Evolutionary conservation across 2,329 filamentous ascomycete species (phyloP), one percentile per base, ranked within the genome.

Genomic region (Phialophora macrospora): DNA sequence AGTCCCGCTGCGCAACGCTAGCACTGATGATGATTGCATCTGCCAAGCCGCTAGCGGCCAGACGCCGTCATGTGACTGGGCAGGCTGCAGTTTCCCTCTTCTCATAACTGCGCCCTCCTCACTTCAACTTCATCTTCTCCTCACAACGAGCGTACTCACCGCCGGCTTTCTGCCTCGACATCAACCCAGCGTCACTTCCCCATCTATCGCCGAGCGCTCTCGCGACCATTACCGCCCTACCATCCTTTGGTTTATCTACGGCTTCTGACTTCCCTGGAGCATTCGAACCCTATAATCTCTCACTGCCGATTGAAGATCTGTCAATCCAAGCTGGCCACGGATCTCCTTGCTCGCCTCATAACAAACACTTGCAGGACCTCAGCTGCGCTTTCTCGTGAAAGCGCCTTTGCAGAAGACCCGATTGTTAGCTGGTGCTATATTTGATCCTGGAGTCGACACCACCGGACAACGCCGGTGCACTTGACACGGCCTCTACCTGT

Each of bases 81-180:
- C 44, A 60, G 48, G 48, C 58, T 54, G 58, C 58, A 60, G 30
- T 59, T 59, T 6, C 56, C 56, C 56, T 34, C 56, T 59, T 59
- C 56, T 44, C 56, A 49, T n/a, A 59, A 55, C 52, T 55, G 52
- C 52, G 52, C 52, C 44, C 56, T 59, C 44, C 44, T 34, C 56
- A 59, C 32, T 34, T 51, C 58, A 32, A 60, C 46, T 51, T 24
- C 48, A 24, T 60, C 57, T 14, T 24, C 58, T 26, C 30, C 44
- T 60, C 34, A 52, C 48, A 8, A 12, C 34, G 22, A 54, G 14
- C 52, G 48, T 17, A 17, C 28, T 28, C 28, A 30, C n/a, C 28
- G 30, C 52, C 24, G 17, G 26, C 28, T 32, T 55, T n/a, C 12
- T 4, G 17, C n/a, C 22, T 34, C 52, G 17, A 55, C 52, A 55